Base-by-base conservation (phyloP, 768 basidiomycete genomes). In the Suillus sp. region DNA sequence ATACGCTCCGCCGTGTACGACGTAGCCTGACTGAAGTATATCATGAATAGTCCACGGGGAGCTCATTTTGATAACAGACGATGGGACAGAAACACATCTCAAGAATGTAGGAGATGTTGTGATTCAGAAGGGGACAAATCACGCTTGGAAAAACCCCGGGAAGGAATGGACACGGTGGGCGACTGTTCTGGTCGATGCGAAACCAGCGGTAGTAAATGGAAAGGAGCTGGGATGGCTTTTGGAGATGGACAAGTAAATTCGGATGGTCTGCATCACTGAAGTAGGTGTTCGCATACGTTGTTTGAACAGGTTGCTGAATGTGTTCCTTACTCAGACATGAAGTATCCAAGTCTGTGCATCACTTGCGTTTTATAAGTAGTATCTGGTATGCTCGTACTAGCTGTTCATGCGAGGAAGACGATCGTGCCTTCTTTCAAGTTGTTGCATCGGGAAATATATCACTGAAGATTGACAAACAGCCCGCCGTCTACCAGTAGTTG, bases 381-480 rank as follows among this genome's bases (percentile, higher is more conserved):
- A 18, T 38, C 42, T 59, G 16, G 8, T 37, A 56, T 38, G 14
- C 4, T 27, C 14, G 5, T 38, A 4, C 37, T 56, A 56, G 55
- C 8, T 38, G 4, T 38, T 4, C 4, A 8, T 56, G 16, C 8
- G 22, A 63, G n/a, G 54, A 60, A 7, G 20, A 47, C 60, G 10
- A 37, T 27, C 30, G 20, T 22, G 18, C 37, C 55, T 65, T 37
- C 30, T 45, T 13, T n/a, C n/a, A n/a, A n/a, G n/a, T n/a, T 53
- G 30, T 40, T 27, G 10, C 48, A 60, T 20, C 13, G 32, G 4
- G 30, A 27, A 25, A 13, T 32, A 35, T 38, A 42, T 78, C 68
- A 89, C 69, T 91, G 90, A 58, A 92, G 78, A 68, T 90, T 90
- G 51, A 91, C 90, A 65, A 90, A 90, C 54, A 88, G 75, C 0